A percentile compares a stretch with the other conserved stretches of the same genome.
Evolutionary conservation across 495 filamentous ascomycete species (phyloP).

Genomic region (Aspergillus panamensis): DNA sequence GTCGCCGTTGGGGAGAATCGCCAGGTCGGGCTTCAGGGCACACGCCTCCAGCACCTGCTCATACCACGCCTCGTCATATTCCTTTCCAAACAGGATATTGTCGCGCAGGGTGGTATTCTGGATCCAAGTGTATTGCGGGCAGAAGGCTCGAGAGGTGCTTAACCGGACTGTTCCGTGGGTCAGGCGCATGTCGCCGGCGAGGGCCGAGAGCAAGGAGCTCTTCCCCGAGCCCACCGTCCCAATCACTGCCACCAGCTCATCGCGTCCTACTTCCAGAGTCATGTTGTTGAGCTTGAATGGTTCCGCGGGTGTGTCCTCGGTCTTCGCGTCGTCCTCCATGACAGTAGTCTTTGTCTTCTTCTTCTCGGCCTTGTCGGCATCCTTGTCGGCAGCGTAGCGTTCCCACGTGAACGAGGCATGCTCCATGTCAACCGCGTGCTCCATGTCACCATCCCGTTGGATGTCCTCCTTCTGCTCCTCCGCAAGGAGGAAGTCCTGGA

Average conservation of each 20-base stretch:
- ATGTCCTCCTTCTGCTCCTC: slow-evolving; percentile 82
- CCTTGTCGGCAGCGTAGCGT: slow-evolving; percentile 28
- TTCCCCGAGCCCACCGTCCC: slow-evolving; percentile 91
- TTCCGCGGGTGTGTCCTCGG: slow-evolving; percentile 43
- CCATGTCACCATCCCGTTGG: slow-evolving; percentile 54
- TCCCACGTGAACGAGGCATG: slow-evolving; percentile 93
- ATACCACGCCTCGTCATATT: slow-evolving; percentile 51
- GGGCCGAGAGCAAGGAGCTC: slow-evolving; percentile 80
- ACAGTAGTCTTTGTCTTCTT: slow-evolving; percentile 20
- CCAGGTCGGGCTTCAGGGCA: slow-evolving; percentile 54
- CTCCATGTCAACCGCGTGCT: slow-evolving; percentile 67
- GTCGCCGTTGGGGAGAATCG: slow-evolving; percentile 54
- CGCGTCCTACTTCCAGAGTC: slow-evolving; percentile 67
- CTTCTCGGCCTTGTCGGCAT: slow-evolving; percentile 28
- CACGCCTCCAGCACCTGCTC: slow-evolving; percentile 55
- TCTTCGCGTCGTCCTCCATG: slow-evolving; percentile 25
- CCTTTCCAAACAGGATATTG: slow-evolving; percentile 89
- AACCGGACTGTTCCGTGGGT: slow-evolving; percentile 69
- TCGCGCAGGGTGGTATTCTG: slow-evolving; percentile 83
- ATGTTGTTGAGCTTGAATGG: slow-evolving; percentile 81
- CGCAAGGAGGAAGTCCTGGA: slow-evolving; percentile 80
- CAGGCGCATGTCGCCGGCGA: slow-evolving; percentile 91
- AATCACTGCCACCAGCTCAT: slow-evolving; percentile 88
- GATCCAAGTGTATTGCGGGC: slow-evolving; percentile 97
- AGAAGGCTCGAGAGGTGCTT: slow-evolving; percentile 79